These are phyloP conservation scores for Agastache rugosa DNA, from an alignment of 257 asterid species.

Conservation along the genomic window DNA sequence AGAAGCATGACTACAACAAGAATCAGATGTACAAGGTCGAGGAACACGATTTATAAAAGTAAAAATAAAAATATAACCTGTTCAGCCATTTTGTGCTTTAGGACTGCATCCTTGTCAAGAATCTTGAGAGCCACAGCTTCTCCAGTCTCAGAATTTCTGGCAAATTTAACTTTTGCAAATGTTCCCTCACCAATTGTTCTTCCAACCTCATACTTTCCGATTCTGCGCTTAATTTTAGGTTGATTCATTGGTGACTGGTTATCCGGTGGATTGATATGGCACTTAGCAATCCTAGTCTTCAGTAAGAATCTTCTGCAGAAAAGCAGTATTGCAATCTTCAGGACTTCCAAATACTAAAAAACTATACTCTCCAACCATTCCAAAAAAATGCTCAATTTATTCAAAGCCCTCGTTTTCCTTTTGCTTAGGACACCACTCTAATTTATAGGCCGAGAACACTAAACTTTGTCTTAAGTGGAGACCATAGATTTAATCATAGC, in stretches of 20 bases:
- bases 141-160: constrained; percentile 81
- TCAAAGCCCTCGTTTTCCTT: neutral
- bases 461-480: neutral
- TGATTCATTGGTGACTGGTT: constrained; percentile 60
- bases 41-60: neutral
- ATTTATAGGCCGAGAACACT: neutral
- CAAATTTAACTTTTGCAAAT: constrained; percentile 91
- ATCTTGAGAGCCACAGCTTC: constrained; percentile 85
- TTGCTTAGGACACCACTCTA: neutral
- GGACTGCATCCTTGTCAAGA: constrained; percentile 91
- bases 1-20: neutral
- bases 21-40: neutral
- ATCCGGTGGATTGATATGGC: constrained; percentile 4
- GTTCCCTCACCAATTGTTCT: constrained; percentile 98
- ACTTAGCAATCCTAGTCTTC: constrained; percentile 19
- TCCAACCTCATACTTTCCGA: constrained; percentile 92
- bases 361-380: constrained; percentile 1
- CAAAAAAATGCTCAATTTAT: neutral
- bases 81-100: constrained; percentile 93
- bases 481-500: constrained; percentile 10
- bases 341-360: constrained; percentile 6
- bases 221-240: constrained; percentile 69
- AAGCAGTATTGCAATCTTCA: constrained; percentile 32
- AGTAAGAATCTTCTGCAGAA: constrained; percentile 43
- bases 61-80: constrained; percentile 54